Base-by-base conservation (phyloP, 352 stramenopile genomes). In the Chloridella minuta region DNA sequence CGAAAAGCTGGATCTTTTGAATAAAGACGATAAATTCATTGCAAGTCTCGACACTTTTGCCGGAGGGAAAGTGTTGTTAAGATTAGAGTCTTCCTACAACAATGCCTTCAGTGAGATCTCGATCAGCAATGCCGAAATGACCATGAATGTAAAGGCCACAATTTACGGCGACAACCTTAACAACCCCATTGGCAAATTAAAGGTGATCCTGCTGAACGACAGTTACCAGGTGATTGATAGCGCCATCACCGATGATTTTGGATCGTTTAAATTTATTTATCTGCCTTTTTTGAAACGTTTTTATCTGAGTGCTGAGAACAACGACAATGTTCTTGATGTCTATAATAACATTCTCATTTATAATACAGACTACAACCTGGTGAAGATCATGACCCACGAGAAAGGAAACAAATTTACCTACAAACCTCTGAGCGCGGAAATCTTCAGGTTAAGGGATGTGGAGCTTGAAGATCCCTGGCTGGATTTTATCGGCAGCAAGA, bases 131-230 rank as follows among this genome's bases (percentile, higher is more conserved):
- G n/a, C 40, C 10, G 40, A 66, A 66, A 66, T 66, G 40, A 66
- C 10, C 10, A 66, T 66, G 40, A n/a, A 66, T 66, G 40, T 66
- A 18, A 66, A 66, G 40, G 40, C 40, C 10, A 66, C 40, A 18
- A n/a, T 66, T 66, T 66, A 18, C n/a, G 40, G 40, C 10, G 40
- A 66, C n/a, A 66, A 66, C 40, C 10, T 66, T n/a, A 66, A 66
- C n/a, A 10, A 66, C 10, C 40, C 40, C 10, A 66, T 66, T 66
- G 40, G 40, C 10, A 66, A n/a, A 66, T n/a, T 66, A 66, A 66
- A 66, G n/a, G n/a, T 66, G n/a, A 66, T 66, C n/a, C n/a, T 66
- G n/a, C n/a, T 66, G 40, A 66, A 66, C 40, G 40, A 66, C n/a
- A n/a, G n/a, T 66, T 66, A 66, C 40, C 10, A 66, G 40, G 40